phyloP scores from a whole-genome alignment of 352 stramenopile species.

The Plasmopara viticola region DNA sequence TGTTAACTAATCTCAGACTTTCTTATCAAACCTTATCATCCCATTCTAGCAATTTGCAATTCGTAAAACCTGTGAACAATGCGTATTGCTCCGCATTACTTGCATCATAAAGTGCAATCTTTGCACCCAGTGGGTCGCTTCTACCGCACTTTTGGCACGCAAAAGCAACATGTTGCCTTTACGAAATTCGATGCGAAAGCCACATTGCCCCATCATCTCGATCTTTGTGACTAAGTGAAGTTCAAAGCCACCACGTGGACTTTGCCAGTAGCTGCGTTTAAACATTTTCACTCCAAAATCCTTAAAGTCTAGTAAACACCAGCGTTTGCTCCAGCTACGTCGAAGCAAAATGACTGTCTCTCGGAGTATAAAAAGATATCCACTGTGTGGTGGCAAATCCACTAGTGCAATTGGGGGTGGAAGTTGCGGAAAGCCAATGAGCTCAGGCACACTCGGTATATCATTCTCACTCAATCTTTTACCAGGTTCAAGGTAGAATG shows the following conservation, averaged over 20 bases:
- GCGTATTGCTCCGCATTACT: constrained; percentile 13
- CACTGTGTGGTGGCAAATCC: constrained; percentile 59
- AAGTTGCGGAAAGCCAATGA: constrained; percentile 15
- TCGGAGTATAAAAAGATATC: constrained; percentile 67
- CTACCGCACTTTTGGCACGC: constrained; percentile 16
- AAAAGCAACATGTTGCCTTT: constrained; percentile 39
- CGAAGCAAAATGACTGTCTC: constrained; percentile 59
- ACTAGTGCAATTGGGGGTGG: constrained; percentile 15
- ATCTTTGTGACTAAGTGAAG: constrained; percentile 45
- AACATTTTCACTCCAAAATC: constrained; percentile 49
- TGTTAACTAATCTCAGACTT: no score
- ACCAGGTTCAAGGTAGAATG: no score
- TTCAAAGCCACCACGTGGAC: constrained; percentile 48
- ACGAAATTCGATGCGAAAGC: constrained; percentile 57
- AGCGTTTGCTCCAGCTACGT: constrained; percentile 74
- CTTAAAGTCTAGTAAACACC: constrained; percentile 67
- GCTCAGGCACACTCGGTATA: no score
- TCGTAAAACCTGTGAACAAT: constrained; percentile 13
- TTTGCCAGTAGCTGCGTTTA: constrained; percentile 78
- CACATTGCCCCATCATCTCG: constrained; percentile 54
- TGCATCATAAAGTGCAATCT: constrained; percentile 7
- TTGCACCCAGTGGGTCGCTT: no score
- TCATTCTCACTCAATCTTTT: no score
- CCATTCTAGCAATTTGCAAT: constrained; percentile 18
- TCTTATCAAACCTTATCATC: background rate